Evolutionary conservation across 345 rosid species (phyloP).

Genomic region (Physaria fendleri): DNA sequence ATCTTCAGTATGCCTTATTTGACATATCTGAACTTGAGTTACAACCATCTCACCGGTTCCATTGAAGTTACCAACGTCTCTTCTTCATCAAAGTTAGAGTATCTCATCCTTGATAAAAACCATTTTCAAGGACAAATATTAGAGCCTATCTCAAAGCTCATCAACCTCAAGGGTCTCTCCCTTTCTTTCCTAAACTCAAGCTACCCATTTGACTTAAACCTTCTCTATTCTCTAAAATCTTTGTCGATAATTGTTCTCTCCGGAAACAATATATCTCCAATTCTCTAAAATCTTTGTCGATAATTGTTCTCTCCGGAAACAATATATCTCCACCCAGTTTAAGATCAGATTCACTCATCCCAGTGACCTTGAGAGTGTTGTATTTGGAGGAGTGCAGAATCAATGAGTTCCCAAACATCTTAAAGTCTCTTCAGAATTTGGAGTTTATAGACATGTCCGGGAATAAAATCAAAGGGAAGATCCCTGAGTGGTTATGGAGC

Average conservation of each 20-base stretch:
- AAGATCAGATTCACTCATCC: not conserved
- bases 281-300: not conserved
- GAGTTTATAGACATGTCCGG: not conserved
- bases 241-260: not conserved
- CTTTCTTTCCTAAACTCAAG: not conserved
- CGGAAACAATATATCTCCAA: not conserved
- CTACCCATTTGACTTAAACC: not conserved
- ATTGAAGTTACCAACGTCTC: not conserved
- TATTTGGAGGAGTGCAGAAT: not conserved
- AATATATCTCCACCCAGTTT: not conserved
- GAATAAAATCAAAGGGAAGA: not conserved
- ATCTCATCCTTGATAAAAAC: not conserved
- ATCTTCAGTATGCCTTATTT: slow-evolving; percentile 6
- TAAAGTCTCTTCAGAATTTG: not conserved
- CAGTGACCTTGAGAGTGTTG: not conserved
- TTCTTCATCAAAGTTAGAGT: not conserved
- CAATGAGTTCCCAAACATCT: not conserved
- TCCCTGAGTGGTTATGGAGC: slow-evolving; percentile 7
- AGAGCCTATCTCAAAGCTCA: slow-evolving; percentile 17
- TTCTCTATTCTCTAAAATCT: not conserved
- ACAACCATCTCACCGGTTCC: not conserved
- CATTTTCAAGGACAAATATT: not conserved
- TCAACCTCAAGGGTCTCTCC: not conserved
- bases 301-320: not conserved
- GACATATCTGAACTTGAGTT: not conserved